Conservation (phyloP, 2,329 filamentous ascomycete genomes). For the Epichloe sp. region DNA sequence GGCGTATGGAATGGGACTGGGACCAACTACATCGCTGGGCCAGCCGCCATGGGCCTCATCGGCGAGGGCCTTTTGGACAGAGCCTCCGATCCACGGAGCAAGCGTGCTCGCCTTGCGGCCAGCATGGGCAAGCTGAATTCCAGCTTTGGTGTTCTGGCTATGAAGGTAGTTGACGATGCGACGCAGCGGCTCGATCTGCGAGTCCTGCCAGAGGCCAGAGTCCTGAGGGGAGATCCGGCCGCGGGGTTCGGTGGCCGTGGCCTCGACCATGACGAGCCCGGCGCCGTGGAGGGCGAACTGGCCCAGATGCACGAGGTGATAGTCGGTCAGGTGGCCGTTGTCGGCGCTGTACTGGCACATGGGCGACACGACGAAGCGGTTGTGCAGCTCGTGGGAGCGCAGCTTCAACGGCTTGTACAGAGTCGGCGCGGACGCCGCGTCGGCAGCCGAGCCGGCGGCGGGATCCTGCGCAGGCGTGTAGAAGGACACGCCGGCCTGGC, state of each 20-base stretch:
- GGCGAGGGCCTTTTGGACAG: constrained; percentile 31
- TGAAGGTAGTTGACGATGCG: constrained; percentile 68
- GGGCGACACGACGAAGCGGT: neutral
- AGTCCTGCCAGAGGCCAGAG: constrained; percentile 70
- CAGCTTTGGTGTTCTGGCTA: constrained; percentile 61
- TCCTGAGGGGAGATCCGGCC: constrained; percentile 77
- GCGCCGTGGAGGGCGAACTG: constrained; percentile 66
- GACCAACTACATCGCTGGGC: constrained; percentile 40
- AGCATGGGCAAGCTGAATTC: constrained; percentile 71
- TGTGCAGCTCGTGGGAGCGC: neutral
- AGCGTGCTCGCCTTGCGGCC: constrained; percentile 54
- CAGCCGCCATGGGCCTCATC: constrained; percentile 39
- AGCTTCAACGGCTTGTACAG: neutral
- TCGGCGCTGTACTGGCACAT: constrained; percentile 2
- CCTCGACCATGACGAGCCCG: constrained; percentile 63
- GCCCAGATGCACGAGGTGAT: constrained; percentile 67
- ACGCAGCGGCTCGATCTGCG: constrained; percentile 59
- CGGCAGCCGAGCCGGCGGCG: constrained; percentile 21
- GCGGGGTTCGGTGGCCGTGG: constrained; percentile 59
- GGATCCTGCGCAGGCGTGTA: constrained; percentile 42
- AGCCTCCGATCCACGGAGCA: constrained; percentile 46
- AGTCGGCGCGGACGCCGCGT: neutral
- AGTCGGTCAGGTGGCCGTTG: neutral
- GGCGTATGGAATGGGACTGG: constrained; percentile 44
- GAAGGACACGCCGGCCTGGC: constrained; percentile 33